phyloP scores from a whole-genome alignment of 768 basidiomycete genomes.

The Auriscalpium orientale region DNA sequence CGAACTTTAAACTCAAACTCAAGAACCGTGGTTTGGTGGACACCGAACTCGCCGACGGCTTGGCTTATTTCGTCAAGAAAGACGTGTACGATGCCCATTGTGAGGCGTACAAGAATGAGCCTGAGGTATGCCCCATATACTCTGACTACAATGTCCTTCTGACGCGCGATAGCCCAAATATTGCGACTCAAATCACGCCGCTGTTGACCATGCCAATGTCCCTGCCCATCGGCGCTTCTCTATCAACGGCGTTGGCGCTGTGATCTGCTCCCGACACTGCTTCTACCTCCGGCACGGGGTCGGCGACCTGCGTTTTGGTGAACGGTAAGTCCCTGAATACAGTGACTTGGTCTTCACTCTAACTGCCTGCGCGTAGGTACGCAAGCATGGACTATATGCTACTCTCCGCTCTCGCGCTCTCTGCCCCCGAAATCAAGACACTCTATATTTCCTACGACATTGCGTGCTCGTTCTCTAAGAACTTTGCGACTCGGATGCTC shows the following conservation, averaged over 20 bases:
- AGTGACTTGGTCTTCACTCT: too few species aligned
- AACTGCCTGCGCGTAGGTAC: too few species aligned
- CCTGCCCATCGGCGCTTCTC: not conserved
- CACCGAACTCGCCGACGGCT: not conserved
- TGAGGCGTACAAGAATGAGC: not conserved
- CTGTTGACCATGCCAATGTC: slow-evolving; percentile 3
- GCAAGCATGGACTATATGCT: too few species aligned
- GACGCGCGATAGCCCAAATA: not conserved
- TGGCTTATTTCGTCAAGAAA: slow-evolving; percentile 1
- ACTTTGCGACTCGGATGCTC: not conserved
- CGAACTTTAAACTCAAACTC: slow-evolving; percentile 2
- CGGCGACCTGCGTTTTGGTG: not conserved
- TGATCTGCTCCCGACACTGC: slow-evolving; percentile 1
- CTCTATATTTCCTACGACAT: not conserved
- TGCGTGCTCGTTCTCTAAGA: not conserved
- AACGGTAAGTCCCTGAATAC: not conserved
- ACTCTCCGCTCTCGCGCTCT: too few species aligned
- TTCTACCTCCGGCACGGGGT: not conserved
- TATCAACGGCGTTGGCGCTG: slow-evolving; percentile 6
- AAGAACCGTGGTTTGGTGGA: not conserved
- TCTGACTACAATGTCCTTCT: not conserved
- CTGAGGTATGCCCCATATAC: not conserved
- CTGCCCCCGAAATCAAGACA: too few species aligned
- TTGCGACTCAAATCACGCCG: slow-evolving; percentile 2
- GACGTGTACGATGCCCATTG: not conserved